phyloP scores from a whole-genome alignment of 805 yeast genomes.

The Tetrapisispora fleetii region DNA sequence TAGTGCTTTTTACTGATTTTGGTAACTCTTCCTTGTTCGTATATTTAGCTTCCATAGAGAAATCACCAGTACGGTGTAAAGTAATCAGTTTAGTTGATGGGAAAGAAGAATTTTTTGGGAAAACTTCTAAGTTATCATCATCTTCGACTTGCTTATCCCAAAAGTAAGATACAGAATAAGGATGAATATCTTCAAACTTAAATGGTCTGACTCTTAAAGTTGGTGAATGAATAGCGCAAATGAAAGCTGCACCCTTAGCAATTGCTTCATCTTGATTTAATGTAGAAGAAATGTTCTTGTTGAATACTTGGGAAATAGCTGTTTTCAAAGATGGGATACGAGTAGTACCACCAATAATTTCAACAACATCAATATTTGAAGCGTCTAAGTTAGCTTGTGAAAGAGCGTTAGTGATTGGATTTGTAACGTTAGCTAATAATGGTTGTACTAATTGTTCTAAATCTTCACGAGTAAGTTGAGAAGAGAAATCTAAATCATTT shows the following conservation, averaged over 20 bases:
- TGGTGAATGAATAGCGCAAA: slow-evolving; percentile 98
- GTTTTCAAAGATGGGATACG: slow-evolving; percentile 92
- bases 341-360: slow-evolving; percentile 96
- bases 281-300: slow-evolving; percentile 76
- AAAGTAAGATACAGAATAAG: slow-evolving; percentile 81
- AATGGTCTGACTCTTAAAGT: slow-evolving; percentile 97
- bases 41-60: slow-evolving; percentile 77
- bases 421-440: slow-evolving; percentile 60
- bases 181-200: slow-evolving; percentile 93
- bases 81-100: slow-evolving; percentile 96
- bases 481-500: slow-evolving; percentile 93
- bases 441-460: slow-evolving; percentile 85
- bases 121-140: slow-evolving; percentile 85
- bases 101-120: slow-evolving; percentile 86
- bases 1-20: slow-evolving; percentile 47
- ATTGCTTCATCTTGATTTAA: slow-evolving; percentile 98
- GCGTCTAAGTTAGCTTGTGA: slow-evolving; percentile 62
- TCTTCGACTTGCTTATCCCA: slow-evolving; percentile 95
- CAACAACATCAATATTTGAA: slow-evolving; percentile 80
- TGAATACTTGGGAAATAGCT: slow-evolving; percentile 63
- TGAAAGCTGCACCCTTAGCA: slow-evolving; percentile 98
- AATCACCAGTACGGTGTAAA: slow-evolving; percentile 82
- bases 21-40: slow-evolving; percentile 68
- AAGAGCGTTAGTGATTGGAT: slow-evolving; percentile 76
- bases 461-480: slow-evolving; percentile 81